Evolutionary conservation across 257 asterid species (phyloP), one percentile per base, ranked within the genome.

Genomic region (Solanum tarapatanum): DNA sequence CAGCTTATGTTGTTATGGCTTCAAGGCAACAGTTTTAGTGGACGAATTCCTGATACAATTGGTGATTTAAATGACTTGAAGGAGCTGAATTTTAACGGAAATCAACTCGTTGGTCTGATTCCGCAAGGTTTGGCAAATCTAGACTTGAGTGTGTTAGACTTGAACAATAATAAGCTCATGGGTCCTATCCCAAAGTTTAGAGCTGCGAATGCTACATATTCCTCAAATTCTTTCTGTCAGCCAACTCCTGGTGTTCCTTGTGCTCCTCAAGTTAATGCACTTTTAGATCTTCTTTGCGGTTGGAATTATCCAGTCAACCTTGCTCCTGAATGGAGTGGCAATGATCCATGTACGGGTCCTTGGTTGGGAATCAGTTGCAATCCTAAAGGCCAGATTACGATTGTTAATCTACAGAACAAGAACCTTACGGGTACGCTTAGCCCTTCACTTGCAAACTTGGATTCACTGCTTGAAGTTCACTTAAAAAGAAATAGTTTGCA

Each of bases 161-260:
- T 96, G 93, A 95, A 93, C 87, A 95, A 96, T 84, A 96, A 96
- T 86, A 93, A 90, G 95, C 89, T 96, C 3, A 94, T 96, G 98
- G 99, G 99, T 45, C 92, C 97, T 5, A 89, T 94, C 11, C 99
- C 99, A 8, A 89, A 92, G 86, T 94, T 96, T 26, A 91, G 88
- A 88, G 86, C 96, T 73, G 89, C 66, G 55, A 90, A 88, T 80
- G 96, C 84, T 64, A 77, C 94, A 17, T 91, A 88, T 72, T 64
- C 74, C 6, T 91, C 94, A 9, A 96, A 96, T 79, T 94, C 94
- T 0, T 96, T 96, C 84, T 96, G 98, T 87, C 93, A 87, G 69
- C 26, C 90, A 10, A 86, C 37, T 69, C 94, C 96, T 6, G 97
- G 98, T 14, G 72, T 70, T 66, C 90, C 76, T 82, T 96, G 98